phyloP scores from a whole-genome alignment of 768 basidiomycete genomes.

The Serendipita sp. region DNA sequence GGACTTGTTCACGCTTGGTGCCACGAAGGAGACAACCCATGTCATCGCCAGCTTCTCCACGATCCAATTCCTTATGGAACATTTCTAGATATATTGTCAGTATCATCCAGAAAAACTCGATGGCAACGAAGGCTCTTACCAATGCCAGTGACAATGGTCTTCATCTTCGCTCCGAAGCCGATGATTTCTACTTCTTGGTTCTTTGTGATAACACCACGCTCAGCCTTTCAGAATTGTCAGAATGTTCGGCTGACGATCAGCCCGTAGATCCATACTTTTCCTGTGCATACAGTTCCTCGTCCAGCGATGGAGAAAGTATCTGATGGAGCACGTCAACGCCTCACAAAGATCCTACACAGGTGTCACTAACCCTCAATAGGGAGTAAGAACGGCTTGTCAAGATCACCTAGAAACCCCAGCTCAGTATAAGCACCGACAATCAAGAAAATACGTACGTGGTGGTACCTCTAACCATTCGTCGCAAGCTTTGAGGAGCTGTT shows the following conservation, averaged over 20 bases:
- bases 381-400: conserved; percentile 96
- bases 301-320: conserved; percentile 97
- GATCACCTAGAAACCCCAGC: conserved; percentile 46
- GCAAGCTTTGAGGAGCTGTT: conserved; percentile 70
- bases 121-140: conserved; percentile 29
- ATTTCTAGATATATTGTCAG: conserved; percentile 45
- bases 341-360: background rate
- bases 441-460: conserved; percentile 39
- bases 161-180: conserved; percentile 61
- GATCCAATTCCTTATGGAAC: conserved; percentile 99
- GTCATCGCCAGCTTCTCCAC: conserved; percentile 96
- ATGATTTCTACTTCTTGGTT: conserved; percentile 88
- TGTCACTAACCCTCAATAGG: conserved; percentile 57
- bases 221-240: conserved; percentile 37
- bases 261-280: conserved; percentile 45
- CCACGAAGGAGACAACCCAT: conserved; percentile 97
- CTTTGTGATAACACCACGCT: conserved; percentile 83
- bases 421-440: background rate
- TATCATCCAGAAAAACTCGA: background rate
- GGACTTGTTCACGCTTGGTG: conserved; percentile 90
- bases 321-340: conserved; percentile 10
- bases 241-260: background rate
- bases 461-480: conserved; percentile 94
- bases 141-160: conserved; percentile 91
- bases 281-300: conserved; percentile 94